Conservation (phyloP, 768 basidiomycete genomes). For the Podaxis sp. region DNA sequence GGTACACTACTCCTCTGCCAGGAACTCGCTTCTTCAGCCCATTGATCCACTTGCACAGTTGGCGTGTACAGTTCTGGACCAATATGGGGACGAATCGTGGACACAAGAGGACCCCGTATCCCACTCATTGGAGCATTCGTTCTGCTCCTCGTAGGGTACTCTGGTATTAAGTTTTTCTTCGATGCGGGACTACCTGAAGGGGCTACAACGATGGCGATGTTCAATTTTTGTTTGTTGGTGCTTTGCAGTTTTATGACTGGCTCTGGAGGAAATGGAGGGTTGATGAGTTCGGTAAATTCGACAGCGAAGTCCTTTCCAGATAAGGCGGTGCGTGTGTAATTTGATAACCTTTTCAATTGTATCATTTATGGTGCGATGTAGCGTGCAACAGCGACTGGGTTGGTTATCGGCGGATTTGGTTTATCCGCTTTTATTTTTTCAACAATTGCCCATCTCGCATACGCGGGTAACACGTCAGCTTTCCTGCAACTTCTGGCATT, state of each 20-base stretch:
- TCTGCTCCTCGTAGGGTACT: slow-evolving; percentile 69
- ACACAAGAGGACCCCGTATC: slow-evolving; percentile 68
- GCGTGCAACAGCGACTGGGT: slow-evolving; percentile 74
- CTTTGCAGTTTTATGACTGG: slow-evolving; percentile 74
- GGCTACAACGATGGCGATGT: slow-evolving; percentile 34
- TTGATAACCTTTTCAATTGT: slow-evolving; percentile 4
- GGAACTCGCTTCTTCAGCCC: neutral
- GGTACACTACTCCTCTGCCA: slow-evolving; percentile 38
- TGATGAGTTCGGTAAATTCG: slow-evolving; percentile 71
- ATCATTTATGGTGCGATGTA: slow-evolving; percentile 26
- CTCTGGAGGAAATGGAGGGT: slow-evolving; percentile 71
- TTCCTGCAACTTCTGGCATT: slow-evolving; percentile 75
- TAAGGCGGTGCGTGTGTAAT: slow-evolving; percentile 46
- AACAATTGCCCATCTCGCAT: slow-evolving; percentile 66
- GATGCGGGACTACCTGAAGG: slow-evolving; percentile 46
- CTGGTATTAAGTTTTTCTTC: slow-evolving; percentile 69
- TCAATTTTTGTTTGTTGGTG: slow-evolving; percentile 52
- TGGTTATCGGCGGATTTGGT: slow-evolving; percentile 86
- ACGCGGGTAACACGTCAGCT: slow-evolving; percentile 74
- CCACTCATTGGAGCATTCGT: slow-evolving; percentile 60
- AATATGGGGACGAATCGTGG: slow-evolving; percentile 77
- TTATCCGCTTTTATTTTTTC: slow-evolving; percentile 92
- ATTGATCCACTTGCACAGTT: slow-evolving; percentile 37
- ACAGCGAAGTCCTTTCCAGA: slow-evolving; percentile 85
- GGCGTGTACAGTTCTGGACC: slow-evolving; percentile 80